These are phyloP conservation scores for Penicillium sp. DNA, from an alignment of 2,329 filamentous ascomycete genomes.

Conservation along the genomic window DNA sequence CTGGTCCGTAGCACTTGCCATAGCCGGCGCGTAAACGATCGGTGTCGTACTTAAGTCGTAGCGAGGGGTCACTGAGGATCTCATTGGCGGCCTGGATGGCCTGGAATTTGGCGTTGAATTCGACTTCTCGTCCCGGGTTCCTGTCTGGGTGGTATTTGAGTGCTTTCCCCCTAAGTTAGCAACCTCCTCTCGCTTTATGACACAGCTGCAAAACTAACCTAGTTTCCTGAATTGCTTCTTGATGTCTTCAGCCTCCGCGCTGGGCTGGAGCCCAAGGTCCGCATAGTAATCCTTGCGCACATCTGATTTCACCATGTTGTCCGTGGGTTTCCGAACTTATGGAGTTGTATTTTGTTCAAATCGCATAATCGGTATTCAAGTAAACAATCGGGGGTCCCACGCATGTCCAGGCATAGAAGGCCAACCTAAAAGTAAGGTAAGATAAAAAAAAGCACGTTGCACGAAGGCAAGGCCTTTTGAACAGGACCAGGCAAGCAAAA, in stretches of 20 bases:
- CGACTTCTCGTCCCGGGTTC: conserved; percentile 76
- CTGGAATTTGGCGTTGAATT: conserved; percentile 79
- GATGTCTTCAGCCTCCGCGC: conserved; percentile 70
- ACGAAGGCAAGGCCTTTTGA: background rate
- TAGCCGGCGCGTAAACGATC: conserved; percentile 54
- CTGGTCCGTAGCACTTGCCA: conserved; percentile 35
- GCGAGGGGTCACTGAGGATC: conserved; percentile 61
- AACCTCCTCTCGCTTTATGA: background rate
- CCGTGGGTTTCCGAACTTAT: conserved; percentile 12
- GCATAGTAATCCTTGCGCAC: conserved; percentile 76
- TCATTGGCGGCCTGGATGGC: conserved; percentile 84
- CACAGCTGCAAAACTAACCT: conserved; percentile 49
- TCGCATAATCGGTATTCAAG: conserved; percentile 16
- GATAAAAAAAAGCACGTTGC: background rate
- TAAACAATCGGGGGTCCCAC: conserved; percentile 4
- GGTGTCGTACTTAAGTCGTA: conserved; percentile 61
- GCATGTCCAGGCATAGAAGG: conserved; percentile 17
- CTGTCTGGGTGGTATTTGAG: conserved; percentile 86
- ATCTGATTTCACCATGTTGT: conserved; percentile 67
- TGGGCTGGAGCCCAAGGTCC: conserved; percentile 69
- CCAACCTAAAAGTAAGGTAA: background rate
- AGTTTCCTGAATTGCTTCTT: conserved; percentile 85
- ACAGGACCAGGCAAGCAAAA: background rate
- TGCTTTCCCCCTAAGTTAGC: conserved; percentile 49
- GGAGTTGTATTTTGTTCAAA: conserved; percentile 6